A percentile compares a stretch with the other conserved stretches of the same genome.
Conservation (phyloP, 2,329 filamentous ascomycete genomes). For the Fusarium clavum region DNA sequence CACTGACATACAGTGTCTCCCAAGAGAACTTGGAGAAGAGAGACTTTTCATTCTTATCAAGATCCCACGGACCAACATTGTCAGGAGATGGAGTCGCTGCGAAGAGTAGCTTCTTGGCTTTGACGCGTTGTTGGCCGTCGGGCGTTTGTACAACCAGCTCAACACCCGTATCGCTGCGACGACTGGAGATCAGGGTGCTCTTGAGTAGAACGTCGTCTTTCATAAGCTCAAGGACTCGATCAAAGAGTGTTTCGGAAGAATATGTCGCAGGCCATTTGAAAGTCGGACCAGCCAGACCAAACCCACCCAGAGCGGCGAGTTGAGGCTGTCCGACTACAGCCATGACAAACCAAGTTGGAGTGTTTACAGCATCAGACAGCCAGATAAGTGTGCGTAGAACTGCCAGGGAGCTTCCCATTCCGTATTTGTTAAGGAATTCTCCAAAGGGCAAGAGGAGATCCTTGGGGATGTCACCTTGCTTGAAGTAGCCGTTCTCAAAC, state of each 20-base stretch:
- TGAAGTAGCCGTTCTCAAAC: conserved; percentile 35
- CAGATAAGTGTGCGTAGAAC: conserved; percentile 21
- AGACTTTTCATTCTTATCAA: conserved; percentile 37
- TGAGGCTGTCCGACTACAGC: conserved; percentile 31
- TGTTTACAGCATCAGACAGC: conserved; percentile 14
- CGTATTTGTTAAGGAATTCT: conserved; percentile 19
- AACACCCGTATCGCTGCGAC: neutral
- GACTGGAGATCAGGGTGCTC: conserved; percentile 22
- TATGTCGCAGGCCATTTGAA: conserved; percentile 25
- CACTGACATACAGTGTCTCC: conserved; percentile 38
- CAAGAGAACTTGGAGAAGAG: conserved; percentile 46
- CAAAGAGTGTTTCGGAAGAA: conserved; percentile 24
- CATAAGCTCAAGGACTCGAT: conserved; percentile 13
- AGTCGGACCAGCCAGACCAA: conserved; percentile 8
- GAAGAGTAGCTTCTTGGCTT: conserved; percentile 47
- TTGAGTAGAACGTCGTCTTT: conserved; percentile 21
- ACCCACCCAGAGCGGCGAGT: conserved; percentile 4
- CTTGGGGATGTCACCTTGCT: conserved; percentile 1
- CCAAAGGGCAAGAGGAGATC: conserved; percentile 32
- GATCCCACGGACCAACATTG: conserved; percentile 45
- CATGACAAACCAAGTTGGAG: conserved; percentile 30
- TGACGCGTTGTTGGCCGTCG: conserved; percentile 16
- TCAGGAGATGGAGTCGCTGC: conserved; percentile 44
- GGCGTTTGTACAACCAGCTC: conserved; percentile 25
- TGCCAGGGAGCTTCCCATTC: neutral